These are phyloP conservation scores for Aspergillus sp. DNA, from an alignment of 2,329 filamentous ascomycete genomes.

Conservation along the genomic window DNA sequence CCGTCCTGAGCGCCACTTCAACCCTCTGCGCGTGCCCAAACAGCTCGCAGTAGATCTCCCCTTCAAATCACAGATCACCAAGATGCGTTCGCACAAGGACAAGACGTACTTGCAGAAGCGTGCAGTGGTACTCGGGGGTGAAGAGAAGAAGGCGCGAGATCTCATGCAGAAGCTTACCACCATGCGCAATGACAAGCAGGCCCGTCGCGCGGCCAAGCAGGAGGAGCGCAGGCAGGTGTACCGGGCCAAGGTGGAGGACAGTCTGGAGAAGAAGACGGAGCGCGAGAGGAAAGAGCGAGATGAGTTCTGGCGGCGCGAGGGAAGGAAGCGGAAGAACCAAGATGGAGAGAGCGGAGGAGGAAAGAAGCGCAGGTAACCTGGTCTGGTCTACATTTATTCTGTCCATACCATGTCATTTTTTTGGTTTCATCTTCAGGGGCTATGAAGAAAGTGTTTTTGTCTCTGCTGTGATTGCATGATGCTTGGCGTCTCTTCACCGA, in stretches of 20 bases:
- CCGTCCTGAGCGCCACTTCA: conserved; percentile 62
- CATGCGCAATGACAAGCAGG: conserved; percentile 79
- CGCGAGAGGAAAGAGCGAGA: conserved; percentile 86
- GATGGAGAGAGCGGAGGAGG: conserved; percentile 45
- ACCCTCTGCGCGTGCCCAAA: conserved; percentile 47
- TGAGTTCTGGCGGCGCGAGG: conserved; percentile 88
- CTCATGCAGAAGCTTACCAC: conserved; percentile 91
- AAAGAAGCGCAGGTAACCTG: conserved; percentile 35
- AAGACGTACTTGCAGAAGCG: conserved; percentile 91
- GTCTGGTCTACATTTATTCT: neutral
- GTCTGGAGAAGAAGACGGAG: conserved; percentile 73
- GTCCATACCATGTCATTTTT: conserved; percentile 9
- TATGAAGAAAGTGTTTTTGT: conserved; percentile 13
- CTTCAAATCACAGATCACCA: conserved; percentile 82
- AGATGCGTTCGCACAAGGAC: conserved; percentile 70
- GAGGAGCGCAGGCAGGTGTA: conserved; percentile 77
- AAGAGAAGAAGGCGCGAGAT: conserved; percentile 81
- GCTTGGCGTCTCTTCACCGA: conserved; percentile 12
- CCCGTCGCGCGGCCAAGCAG: conserved; percentile 75
- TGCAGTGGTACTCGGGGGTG: conserved; percentile 73
- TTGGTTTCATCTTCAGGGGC: conserved; percentile 10
- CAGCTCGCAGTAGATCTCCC: conserved; percentile 67
- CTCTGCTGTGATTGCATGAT: conserved; percentile 14
- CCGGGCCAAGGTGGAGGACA: conserved; percentile 71
- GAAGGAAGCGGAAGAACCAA: conserved; percentile 62